These are phyloP conservation scores for Dothistroma pini DNA, from an alignment of 2,329 filamentous ascomycete genomes.

Conservation along the genomic window DNA sequence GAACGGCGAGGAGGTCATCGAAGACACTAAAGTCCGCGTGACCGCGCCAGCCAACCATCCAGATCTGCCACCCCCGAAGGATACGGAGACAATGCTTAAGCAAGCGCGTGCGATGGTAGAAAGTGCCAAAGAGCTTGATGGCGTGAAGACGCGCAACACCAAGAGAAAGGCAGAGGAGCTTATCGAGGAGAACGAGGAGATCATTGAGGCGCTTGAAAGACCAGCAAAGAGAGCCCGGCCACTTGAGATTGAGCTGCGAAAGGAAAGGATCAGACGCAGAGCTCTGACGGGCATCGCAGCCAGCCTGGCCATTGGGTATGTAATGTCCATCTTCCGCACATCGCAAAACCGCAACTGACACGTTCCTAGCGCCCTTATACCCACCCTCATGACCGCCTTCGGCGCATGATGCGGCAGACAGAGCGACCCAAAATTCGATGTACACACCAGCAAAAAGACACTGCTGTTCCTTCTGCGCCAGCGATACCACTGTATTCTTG, in stretches of 20 bases:
- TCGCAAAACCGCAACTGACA: slow-evolving; percentile 10
- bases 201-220: slow-evolving; percentile 46
- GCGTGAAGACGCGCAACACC: slow-evolving; percentile 39
- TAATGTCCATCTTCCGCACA: slow-evolving; percentile 30
- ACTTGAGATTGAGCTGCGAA: slow-evolving; percentile 73
- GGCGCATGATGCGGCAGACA: background rate
- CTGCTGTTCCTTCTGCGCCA: slow-evolving; percentile 8
- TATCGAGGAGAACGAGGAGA: slow-evolving; percentile 48
- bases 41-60: slow-evolving; percentile 66
- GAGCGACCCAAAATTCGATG: background rate
- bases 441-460: slow-evolving; percentile 3
- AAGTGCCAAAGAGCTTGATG: slow-evolving; percentile 57
- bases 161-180: slow-evolving; percentile 76
- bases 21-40: slow-evolving; percentile 69
- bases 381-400: slow-evolving; percentile 21
- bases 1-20: slow-evolving; percentile 64
- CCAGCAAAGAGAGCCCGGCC: slow-evolving; percentile 68
- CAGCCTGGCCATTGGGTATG: slow-evolving; percentile 87
- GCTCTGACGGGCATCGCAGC: slow-evolving; percentile 82
- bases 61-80: slow-evolving; percentile 70
- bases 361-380: slow-evolving; percentile 27
- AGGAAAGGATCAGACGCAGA: slow-evolving; percentile 80
- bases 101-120: slow-evolving; percentile 87
- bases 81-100: slow-evolving; percentile 71
- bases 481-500: slow-evolving; percentile 18